Conservation (phyloP, 495 filamentous ascomycete species). For the Melanomma pulvis-pyrius region DNA sequence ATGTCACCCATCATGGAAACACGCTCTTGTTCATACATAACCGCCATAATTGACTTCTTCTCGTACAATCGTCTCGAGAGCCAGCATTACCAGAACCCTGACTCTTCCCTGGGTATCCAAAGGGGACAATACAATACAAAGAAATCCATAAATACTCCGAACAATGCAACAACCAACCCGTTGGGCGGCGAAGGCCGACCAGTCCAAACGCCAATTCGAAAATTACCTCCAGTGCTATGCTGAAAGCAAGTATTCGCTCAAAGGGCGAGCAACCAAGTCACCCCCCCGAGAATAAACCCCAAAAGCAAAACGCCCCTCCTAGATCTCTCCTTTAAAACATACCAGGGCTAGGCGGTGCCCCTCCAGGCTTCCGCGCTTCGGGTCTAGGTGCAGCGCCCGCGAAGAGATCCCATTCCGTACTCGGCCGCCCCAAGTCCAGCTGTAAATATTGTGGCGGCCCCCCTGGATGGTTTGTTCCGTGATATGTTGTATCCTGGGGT, state of each 20-base stretch:
- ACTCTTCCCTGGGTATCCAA: constrained; percentile 3
- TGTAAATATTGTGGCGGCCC: not conserved
- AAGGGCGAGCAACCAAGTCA: not conserved
- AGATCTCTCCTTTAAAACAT: not conserved
- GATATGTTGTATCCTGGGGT: constrained; percentile 19
- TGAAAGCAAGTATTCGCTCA: not conserved
- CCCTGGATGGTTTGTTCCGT: not conserved
- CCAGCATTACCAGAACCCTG: constrained; percentile 8
- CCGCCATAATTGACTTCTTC: not conserved
- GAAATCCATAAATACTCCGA: not conserved
- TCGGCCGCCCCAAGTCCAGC: not conserved
- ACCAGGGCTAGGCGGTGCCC: not conserved
- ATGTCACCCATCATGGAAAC: too few relatives aligned
- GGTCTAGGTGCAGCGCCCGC: constrained; percentile 2
- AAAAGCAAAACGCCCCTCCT: not conserved
- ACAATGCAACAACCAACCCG: not conserved
- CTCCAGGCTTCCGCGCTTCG: not conserved
- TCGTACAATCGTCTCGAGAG: not conserved
- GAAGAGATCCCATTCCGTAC: constrained; percentile 22
- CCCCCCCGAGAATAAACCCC: not conserved
- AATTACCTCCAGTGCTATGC: not conserved
- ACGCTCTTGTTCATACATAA: not conserved
- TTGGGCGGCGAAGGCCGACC: not conserved
- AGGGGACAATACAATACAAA: not conserved
- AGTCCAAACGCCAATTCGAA: not conserved